Base-by-base conservation (phyloP, 371 early-diverging fungal genomes). In the Lichtheimia hyalospora region DNA sequence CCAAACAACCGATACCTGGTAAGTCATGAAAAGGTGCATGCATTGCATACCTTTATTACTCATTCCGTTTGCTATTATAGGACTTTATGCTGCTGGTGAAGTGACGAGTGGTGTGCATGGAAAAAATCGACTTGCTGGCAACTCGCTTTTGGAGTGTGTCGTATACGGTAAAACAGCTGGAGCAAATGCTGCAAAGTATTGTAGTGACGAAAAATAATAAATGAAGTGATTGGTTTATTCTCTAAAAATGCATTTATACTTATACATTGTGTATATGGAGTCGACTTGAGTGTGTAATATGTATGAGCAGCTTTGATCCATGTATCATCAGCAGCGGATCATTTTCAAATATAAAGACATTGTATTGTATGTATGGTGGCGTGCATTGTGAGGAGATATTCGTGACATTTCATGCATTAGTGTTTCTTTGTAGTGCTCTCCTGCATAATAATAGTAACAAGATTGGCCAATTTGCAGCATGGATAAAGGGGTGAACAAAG, bases 111-210 rank as follows among this genome's bases (percentile, higher is more conserved):
- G 89, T 51, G 89, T 93, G 25, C 94, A 93, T 72, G 94, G 94
- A 3, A 84, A 82, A 64, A 92, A 92, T 70, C 84, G 94, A 50
- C 79, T 93, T 15, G 94, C 86, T 50, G 94, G 94, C 27, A 89
- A 88, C 59, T 92, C 93, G 5, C 76, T 93, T 28, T 75, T 93
- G 44, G 94, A 90, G 43, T 93, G 94, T 66, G 92, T 91, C 7
- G 94, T 93, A 15, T 93, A 82, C 70, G 94, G 94, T 34, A 84
- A 92, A 63, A 87, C 87, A 42, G 92, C 93, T 16, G 92, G 93
- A 49, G 57, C 61, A 16, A 70, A 70, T 39, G 84, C 89, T 7
- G 81, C 82, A 23, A 43, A 57, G 15, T 55, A 62, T 49, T 50
- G 49, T 18, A 39, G 20, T 43, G 39, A 7, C 6, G 34, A 60